Evolutionary conservation across 306 rosid species (phyloP).

Genomic region (Sindora glabra): DNA sequence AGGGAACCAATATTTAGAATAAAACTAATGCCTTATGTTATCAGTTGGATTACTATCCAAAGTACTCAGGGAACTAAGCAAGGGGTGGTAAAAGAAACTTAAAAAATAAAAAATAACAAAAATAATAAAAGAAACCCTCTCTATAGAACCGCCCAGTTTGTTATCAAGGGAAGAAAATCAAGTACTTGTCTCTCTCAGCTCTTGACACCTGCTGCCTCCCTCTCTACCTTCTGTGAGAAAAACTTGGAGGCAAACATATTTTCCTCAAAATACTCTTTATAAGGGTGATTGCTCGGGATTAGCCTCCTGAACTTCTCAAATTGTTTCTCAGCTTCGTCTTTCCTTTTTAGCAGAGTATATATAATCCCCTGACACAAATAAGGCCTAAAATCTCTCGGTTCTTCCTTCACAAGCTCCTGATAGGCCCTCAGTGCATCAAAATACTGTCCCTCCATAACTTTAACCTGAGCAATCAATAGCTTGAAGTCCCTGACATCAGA

Average conservation of each 20-base stretch:
- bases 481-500: conserved; percentile 76
- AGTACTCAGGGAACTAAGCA: not conserved
- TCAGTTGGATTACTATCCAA: conserved; percentile 2
- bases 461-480: conserved; percentile 72
- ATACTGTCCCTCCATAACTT: conserved; percentile 60
- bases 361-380: conserved; percentile 84
- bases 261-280: conserved; percentile 62
- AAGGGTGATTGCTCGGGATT: conserved; percentile 78
- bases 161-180: not conserved
- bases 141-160: conserved; percentile 12
- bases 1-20: not conserved
- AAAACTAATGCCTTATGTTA: conserved; percentile 4
- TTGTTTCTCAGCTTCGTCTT: conserved; percentile 72
- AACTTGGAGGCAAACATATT: conserved; percentile 53
- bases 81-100: not conserved
- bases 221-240: conserved; percentile 37
- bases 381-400: conserved; percentile 87
- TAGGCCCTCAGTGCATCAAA: conserved; percentile 62
- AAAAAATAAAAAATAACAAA: not conserved
- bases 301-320: conserved; percentile 65
- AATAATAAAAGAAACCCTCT: conserved; percentile 17
- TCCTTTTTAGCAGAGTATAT: conserved; percentile 57
- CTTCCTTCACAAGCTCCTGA: conserved; percentile 65
- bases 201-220: conserved; percentile 26
- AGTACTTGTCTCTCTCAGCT: conserved; percentile 18